Base-by-base conservation (phyloP, 1,139 yeast species). In the Pichia sp. region DNA sequence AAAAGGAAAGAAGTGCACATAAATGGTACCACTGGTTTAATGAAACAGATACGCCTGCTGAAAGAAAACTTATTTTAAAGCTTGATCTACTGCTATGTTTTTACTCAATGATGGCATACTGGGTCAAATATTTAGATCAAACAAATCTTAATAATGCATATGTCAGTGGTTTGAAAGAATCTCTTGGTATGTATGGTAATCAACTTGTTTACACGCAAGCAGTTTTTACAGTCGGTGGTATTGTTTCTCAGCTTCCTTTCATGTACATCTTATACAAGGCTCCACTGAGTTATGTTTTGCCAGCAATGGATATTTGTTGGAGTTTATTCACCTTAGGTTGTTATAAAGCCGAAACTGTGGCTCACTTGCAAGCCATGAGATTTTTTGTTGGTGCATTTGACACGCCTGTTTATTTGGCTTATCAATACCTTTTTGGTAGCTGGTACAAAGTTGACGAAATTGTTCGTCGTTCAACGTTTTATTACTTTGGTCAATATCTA, bases 41-140 rank as follows among this genome's bases (percentile, higher is more conserved):
- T 11, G 41, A 42, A 6, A 47, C 40, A 23, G 39, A 43, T 1
- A 16, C 49, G 1, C 9, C 44, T 5, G 46, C 38, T 3, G 77
- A 77, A 66, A 60, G 72, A 53, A 65, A 59, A 43, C 65, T 83
- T 40, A 64, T 84, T 39, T 59, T 74, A 57, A 84, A 84, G 57
- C 62, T 84, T 39, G 94, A 84, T 56, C 44, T 81, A 4, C 53
- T 79, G 33, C 65, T 83, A 50, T 75, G 83, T 3, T 62, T 77
- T 65, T 81, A 77, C 58, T 23, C 26, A 23, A 34, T 11, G 16
- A 23, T 23, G 16, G 26, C 36, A 11, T 34, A n/a, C 11, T 34
- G 86, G 84, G 81, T 79, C 42, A 82, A 82, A 57, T 79, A 78
- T 47, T 66, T 83, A 44, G 90, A 83, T 59, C 74, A 73, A 48